Conservation (phyloP, 2,329 filamentous ascomycete genomes). For the Nannizziopsis barbatae region DNA sequence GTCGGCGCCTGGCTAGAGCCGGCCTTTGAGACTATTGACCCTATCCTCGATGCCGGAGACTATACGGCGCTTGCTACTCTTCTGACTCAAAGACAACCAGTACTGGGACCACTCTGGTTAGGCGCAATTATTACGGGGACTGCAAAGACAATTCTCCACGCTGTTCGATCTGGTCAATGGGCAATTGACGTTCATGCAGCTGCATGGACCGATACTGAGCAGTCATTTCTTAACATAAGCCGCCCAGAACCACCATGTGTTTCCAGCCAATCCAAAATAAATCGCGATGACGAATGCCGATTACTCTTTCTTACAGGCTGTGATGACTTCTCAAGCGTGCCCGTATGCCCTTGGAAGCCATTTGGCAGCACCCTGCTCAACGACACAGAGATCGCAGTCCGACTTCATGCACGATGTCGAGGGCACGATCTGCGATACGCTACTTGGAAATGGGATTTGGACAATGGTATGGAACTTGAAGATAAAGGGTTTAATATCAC, state of each 20-base stretch:
- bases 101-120: slow-evolving; percentile 21
- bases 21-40: slow-evolving; percentile 19
- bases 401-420: slow-evolving; percentile 19
- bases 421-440: slow-evolving; percentile 17
- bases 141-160: slow-evolving; percentile 15
- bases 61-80: slow-evolving; percentile 1
- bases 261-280: slow-evolving; percentile 12
- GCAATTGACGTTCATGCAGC: slow-evolving; percentile 21
- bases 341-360: slow-evolving; percentile 20
- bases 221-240: slow-evolving; percentile 21
- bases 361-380: slow-evolving; percentile 22
- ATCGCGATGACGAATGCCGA: slow-evolving; percentile 22
- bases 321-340: slow-evolving; percentile 18
- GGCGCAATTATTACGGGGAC: slow-evolving; percentile 19
- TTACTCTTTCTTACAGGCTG: slow-evolving; percentile 23
- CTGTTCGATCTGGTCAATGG: slow-evolving; percentile 19
- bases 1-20: slow-evolving; percentile 24
- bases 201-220: slow-evolving; percentile 22
- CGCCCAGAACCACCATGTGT: slow-evolving; percentile 13
- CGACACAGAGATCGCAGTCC: slow-evolving; percentile 24
- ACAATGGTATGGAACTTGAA: slow-evolving; percentile 8
- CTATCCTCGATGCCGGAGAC: slow-evolving; percentile 13
- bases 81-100: slow-evolving; percentile 4
- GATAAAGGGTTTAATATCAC: neutral
- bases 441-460: slow-evolving; percentile 10